phyloP scores from a whole-genome alignment of 306 rosid genomes.

The Vicia villosa region DNA sequence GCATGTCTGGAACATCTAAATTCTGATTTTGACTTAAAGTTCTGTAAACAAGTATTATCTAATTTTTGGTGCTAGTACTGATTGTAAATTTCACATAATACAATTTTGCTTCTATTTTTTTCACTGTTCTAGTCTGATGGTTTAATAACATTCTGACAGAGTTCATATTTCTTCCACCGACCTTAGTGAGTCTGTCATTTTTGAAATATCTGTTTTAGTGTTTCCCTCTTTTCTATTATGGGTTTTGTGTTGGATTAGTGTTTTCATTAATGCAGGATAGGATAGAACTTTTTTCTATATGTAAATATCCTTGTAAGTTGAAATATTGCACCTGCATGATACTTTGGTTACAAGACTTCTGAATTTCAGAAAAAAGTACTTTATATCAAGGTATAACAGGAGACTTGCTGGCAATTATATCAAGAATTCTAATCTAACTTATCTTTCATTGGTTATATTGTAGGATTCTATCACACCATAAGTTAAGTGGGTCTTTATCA shows the following conservation, averaged over 20 bases:
- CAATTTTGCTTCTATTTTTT: conserved; percentile 19
- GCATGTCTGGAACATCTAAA: conserved; percentile 14
- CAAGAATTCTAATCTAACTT: conserved; percentile 36
- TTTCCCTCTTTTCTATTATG: conserved; percentile 13
- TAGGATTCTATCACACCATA: conserved; percentile 79
- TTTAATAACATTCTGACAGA: conserved; percentile 10
- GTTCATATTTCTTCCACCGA: conserved; percentile 25
- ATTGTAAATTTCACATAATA: conserved; percentile 23
- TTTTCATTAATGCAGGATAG: conserved; percentile 17
- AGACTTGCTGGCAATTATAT: conserved; percentile 28
- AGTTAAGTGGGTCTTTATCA: conserved; percentile 74
- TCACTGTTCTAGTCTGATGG: conserved; percentile 20
- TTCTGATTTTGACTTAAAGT: conserved; percentile 31
- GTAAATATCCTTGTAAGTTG: conserved; percentile 17
- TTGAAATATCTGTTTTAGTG: not conserved
- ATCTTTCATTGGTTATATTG: conserved; percentile 43
- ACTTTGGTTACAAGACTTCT: not conserved
- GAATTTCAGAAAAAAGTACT: conserved; percentile 14
- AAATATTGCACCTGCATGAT: not conserved
- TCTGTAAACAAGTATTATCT: conserved; percentile 28
- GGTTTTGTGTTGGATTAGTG: conserved; percentile 14
- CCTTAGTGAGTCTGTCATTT: not conserved
- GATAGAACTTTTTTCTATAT: conserved; percentile 11
- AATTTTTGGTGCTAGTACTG: conserved; percentile 21
- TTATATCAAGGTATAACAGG: conserved; percentile 14